Base-by-base conservation (phyloP, 495 filamentous ascomycete species). In the Staphylotrichum longicolle region DNA sequence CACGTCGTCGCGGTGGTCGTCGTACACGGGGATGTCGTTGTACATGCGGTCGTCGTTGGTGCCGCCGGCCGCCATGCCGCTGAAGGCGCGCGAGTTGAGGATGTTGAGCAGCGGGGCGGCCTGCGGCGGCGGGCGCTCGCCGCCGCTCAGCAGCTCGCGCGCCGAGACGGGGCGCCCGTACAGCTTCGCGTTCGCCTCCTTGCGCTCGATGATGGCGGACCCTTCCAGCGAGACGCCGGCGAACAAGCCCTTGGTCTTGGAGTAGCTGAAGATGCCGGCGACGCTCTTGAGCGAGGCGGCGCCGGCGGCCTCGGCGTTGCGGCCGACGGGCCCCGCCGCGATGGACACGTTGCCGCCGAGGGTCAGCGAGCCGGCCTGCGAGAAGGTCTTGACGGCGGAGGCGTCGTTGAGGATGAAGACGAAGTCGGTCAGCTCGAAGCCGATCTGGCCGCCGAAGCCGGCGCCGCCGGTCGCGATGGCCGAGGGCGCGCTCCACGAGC, bases 331-430 rank as follows among this genome's bases (percentile, higher is more conserved):
- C 15, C 94, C 94, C 30, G 94, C 94, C 8, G 94, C 94, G 60
- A 98, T 89, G 8, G 91, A 96, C 15, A 98, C 94, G 70, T 98
- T 98, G 61, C 95, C 94, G 65, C 94, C 94, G 20, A 98, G 82
- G 54, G 94, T 97, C 44, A 98, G 76, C 15, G 86, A 91, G 14
- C 95, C 94, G 55, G 86, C 83, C 74, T 98, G 93, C 3, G 94
- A 93, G 74, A 98, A 98, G 41, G 94, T 94, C 71, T 89, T 90
- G 45, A 98, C 94, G 32, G 94, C 94, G 45, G 83, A 85, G 45
- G 87, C 82, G 71, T 98, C 94, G 74, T 98, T 98, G 53, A 98
- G 86, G 61, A 98, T 96, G 80, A 98, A 98, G 67, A 98, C 95
- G 72, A 98, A 98, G 72, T 98, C 94, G 46, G 95, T 98, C 62